Conservation (phyloP, 257 asterid genomes). For the Galeopsis tetrahit region DNA sequence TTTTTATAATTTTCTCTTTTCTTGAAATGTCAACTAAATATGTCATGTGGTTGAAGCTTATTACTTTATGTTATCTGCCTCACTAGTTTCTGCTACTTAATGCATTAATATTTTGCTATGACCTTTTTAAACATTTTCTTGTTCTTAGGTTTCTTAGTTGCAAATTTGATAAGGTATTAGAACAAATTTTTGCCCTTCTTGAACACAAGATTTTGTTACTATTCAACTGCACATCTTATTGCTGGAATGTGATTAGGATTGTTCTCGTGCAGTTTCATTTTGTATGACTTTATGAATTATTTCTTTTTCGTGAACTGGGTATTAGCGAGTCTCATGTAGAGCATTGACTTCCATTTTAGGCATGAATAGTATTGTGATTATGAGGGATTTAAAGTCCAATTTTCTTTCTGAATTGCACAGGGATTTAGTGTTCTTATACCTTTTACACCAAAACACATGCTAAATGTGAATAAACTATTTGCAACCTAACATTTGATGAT, state of each 20-base stretch:
- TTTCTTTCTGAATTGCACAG: background rate
- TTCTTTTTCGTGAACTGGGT: conserved; percentile 1
- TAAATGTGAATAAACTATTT: background rate
- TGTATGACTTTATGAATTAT: background rate
- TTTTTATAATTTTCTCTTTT: conserved; percentile 12
- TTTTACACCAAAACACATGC: background rate
- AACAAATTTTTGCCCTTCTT: background rate
- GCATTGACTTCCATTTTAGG: background rate
- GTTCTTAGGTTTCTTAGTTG: conserved; percentile 9
- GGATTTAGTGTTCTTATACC: background rate
- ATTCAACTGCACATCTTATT: conserved; percentile 1
- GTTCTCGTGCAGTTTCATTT: background rate
- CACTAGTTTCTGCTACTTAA: conserved; percentile 20
- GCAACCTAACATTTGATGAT: background rate
- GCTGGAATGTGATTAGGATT: conserved; percentile 11
- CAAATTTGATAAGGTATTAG: conserved; percentile 6
- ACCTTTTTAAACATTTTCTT: background rate
- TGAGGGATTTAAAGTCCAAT: conserved; percentile 1
- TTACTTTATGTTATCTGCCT: background rate
- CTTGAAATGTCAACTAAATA: conserved; percentile 18
- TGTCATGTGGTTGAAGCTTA: conserved; percentile 4
- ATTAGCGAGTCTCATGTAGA: conserved; percentile 1
- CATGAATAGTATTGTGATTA: background rate
- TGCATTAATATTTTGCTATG: background rate
- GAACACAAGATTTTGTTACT: background rate